phyloP scores from a whole-genome alignment of 2,329 filamentous ascomycete species.

The Penicillium sp. region DNA sequence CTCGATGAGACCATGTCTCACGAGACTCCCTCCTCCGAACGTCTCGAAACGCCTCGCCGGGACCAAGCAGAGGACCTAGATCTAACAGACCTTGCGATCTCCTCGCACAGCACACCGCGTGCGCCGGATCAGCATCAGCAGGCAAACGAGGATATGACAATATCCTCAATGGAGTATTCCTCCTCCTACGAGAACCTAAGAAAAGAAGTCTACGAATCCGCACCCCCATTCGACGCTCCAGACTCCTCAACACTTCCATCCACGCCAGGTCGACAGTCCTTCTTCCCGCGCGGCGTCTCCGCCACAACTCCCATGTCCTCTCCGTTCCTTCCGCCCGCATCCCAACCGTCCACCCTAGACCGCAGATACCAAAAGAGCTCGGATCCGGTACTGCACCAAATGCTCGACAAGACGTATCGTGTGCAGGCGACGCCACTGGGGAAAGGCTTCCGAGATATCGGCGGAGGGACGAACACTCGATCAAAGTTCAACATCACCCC shows the following conservation, averaged over 20 bases:
- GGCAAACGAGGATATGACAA: constrained; percentile 38
- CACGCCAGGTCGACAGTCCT: constrained; percentile 34
- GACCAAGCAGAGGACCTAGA: constrained; percentile 45
- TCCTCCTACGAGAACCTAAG: constrained; percentile 74
- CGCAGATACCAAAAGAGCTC: constrained; percentile 38
- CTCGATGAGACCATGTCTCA: constrained; percentile 39
- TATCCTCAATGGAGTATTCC: constrained; percentile 53
- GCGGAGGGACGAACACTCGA: constrained; percentile 22
- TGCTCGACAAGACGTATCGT: constrained; percentile 95
- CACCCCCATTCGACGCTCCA: constrained; percentile 35
- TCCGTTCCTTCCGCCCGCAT: constrained; percentile 53
- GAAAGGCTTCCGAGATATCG: constrained; percentile 33
- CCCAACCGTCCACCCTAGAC: constrained; percentile 40
- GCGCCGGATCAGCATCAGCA: constrained; percentile 31
- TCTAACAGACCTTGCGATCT: constrained; percentile 42
- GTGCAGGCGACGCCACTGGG: constrained; percentile 86
- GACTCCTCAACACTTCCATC: constrained; percentile 35
- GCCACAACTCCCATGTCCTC: constrained; percentile 60
- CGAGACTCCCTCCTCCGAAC: constrained; percentile 39
- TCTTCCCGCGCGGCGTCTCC: constrained; percentile 46
- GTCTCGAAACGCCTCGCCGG: constrained; percentile 26
- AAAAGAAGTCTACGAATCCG: constrained; percentile 57
- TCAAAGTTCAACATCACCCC: constrained; percentile 36
- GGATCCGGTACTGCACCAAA: constrained; percentile 79
- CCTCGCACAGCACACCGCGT: constrained; percentile 48